Conservation (phyloP, 345 rosid genomes). For the Ailanthus altissimus region DNA sequence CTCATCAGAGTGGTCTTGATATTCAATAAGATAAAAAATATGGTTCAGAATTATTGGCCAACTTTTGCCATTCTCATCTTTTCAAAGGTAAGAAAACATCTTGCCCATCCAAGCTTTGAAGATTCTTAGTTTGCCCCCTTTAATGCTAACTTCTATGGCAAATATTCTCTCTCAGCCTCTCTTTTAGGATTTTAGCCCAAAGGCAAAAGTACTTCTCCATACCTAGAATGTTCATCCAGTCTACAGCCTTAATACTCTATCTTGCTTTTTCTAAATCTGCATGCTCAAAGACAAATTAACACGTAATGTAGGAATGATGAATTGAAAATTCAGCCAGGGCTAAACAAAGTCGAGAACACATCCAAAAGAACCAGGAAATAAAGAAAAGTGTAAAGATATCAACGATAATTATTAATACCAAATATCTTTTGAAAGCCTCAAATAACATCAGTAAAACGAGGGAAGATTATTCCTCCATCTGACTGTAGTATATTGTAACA, state of each 20-base stretch:
- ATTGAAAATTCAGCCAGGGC: conserved; percentile 21
- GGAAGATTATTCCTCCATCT: conserved; percentile 26
- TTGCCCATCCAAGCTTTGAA: conserved; percentile 12
- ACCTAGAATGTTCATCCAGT: conserved; percentile 26
- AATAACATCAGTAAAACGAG: conserved; percentile 18
- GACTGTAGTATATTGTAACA: conserved; percentile 3
- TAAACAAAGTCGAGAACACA: neutral
- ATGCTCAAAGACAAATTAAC: conserved; percentile 1
- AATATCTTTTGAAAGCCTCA: conserved; percentile 27
- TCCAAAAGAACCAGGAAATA: neutral
- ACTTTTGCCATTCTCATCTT: conserved; percentile 6
- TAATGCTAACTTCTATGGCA: conserved; percentile 30
- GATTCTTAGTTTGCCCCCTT: conserved; percentile 32
- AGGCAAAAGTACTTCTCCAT: conserved; percentile 13
- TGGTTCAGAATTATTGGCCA: conserved; percentile 12
- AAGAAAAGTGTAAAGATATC: conserved; percentile 22
- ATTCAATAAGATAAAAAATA: conserved; percentile 19
- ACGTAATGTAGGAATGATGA: neutral
- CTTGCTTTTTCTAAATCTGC: conserved; percentile 18
- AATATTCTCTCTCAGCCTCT: conserved; percentile 35
- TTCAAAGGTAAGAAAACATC: conserved; percentile 13
- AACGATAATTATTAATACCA: conserved; percentile 5
- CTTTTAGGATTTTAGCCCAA: conserved; percentile 32
- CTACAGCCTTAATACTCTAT: conserved; percentile 2
- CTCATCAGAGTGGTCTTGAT: neutral